Base-by-base conservation (phyloP, 768 basidiomycete species). In the Mycena filopes region DNA sequence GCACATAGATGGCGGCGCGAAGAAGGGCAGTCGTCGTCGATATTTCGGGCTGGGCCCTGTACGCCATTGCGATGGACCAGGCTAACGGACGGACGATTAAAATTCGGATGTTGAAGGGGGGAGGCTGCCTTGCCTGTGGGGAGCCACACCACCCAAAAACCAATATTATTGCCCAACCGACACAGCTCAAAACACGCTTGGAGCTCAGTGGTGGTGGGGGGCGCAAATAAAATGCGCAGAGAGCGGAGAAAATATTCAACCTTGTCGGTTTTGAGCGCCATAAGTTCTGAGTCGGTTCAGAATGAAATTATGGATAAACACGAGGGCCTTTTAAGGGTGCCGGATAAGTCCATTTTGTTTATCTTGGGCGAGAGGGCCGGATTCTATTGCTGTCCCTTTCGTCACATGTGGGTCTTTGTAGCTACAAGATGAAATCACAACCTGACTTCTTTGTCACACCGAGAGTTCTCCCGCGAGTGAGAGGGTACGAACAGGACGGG, bases 101-200 rank as follows among this genome's bases (percentile, higher is more conserved):
- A 57, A 45, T 25, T 55, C 28, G 28, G 18, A 41, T 12, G 38
- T 15, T 4, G 28, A n/a, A 49, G 2, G 15, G 15, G 23, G 29
- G 28, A 33, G 18, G 31, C 2, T 18, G 10, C 54, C 57, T 33
- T 50, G 72, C 77, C 73, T 41, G 74, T 71, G 23, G 77, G 75
- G 2, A 77, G 55, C 65, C 70, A 78, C 13, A 76, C 71, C 6
- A 75, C 72, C 73, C 74, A 76, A 55, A 74, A 77, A 21, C 77
- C 77, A 47, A 78, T 77, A 54, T 77, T 75, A 47, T 75, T 77
- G 49, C 75, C 69, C 31, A 76, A 50, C 3, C 77, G 67, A 58
- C 76, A 78, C n/a, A 78, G 66, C 38, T 77, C 76, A 71, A 72
- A 78, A 40, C 77, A 78, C 13, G 75, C 75, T 25, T 61, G 68